Percentiles rank a stretch among this genome's conserved stretches.
Evolutionary conservation across 495 filamentous ascomycete genomes (phyloP).

Genomic region (Penicillium lagena): DNA sequence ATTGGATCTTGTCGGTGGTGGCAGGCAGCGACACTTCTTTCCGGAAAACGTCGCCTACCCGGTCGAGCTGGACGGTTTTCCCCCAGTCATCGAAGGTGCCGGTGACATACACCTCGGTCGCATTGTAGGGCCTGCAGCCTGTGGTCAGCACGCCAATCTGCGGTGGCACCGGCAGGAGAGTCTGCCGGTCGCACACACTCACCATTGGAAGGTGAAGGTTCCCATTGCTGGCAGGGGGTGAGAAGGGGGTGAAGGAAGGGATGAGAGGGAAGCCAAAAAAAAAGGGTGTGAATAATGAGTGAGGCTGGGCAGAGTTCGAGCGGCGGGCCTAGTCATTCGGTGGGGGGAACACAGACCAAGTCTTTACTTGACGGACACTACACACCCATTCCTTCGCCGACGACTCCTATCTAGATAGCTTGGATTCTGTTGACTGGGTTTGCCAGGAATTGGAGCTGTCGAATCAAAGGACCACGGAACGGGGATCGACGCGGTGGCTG

Average conservation of each 20-base stretch:
- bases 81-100: constrained; percentile 95
- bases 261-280: constrained; percentile 3
- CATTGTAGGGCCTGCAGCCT: constrained; percentile 58
- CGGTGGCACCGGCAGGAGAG: too few relatives aligned
- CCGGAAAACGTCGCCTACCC: constrained; percentile 61
- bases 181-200: constrained; percentile 9
- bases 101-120: constrained; percentile 86
- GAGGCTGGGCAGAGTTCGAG: constrained; percentile 9
- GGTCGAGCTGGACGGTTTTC: constrained; percentile 73
- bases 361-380: too few relatives aligned
- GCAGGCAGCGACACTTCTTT: constrained; percentile 69
- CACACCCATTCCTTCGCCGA: too few relatives aligned
- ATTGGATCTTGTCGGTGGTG: constrained; percentile 60
- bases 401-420: too few relatives aligned
- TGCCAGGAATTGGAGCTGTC: too few relatives aligned
- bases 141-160: neutral
- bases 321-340: neutral
- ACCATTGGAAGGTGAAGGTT: constrained; percentile 40
- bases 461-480: too few relatives aligned
- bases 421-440: too few relatives aligned
- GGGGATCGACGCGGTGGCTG: too few relatives aligned
- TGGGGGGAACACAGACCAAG: too few relatives aligned
- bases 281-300: constrained; percentile 1
- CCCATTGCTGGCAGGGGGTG: constrained; percentile 21
- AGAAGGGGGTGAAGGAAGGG: neutral